Evolutionary conservation across 2,329 filamentous ascomycete genomes (phyloP), one percentile per base, ranked within the genome.

Genomic region (Alternaria longipes): DNA sequence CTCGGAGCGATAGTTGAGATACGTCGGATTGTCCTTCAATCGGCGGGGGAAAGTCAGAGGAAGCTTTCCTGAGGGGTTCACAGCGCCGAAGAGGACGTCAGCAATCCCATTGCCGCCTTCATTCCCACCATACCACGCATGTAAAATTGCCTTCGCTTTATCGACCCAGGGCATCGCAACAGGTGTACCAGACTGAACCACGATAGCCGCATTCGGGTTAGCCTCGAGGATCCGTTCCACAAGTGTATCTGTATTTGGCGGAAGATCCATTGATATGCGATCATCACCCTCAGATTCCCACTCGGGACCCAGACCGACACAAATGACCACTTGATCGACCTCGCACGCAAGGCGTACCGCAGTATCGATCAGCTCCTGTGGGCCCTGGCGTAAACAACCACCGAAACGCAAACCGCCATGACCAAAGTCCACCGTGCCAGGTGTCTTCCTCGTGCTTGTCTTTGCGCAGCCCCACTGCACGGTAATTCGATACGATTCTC

Each of bases 101-200:
- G 86, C 86, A 5, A 97, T 83, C 0, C 92, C 91, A 60, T 91
- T 89, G 9, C 93, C 93, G 40, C 89, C 92, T 76, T 97, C 92
- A 73, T 97, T 88, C 1, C 93, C 93, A 0, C 92, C 92, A 2
- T 96, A 82, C 71, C 95, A 91, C 6, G 91, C 92, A 53, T 94
- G 84, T 1, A 97, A 74, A 0, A 96, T 87, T 0, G 90, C 88
- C 71, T 92, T 91, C 61, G 96, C 87, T 16, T 86, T 86, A 0
- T 93, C 86, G 61, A 92, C 87, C 90, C 91, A 97, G 14, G 85
- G 81, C 60, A 97, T 79, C 1, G 93, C 77, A 2, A 94, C 87
- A 0, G 93, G 92, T 0, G 93, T 93, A 16, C 97, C 91, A 0
- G 91, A 86, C 72, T 97, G 92, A 2, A 94, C 83, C 7, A 97